Percentiles rank a stretch among this genome's conserved stretches.
Conservation (phyloP, 768 basidiomycete genomes). For the Suillus brevipes region DNA sequence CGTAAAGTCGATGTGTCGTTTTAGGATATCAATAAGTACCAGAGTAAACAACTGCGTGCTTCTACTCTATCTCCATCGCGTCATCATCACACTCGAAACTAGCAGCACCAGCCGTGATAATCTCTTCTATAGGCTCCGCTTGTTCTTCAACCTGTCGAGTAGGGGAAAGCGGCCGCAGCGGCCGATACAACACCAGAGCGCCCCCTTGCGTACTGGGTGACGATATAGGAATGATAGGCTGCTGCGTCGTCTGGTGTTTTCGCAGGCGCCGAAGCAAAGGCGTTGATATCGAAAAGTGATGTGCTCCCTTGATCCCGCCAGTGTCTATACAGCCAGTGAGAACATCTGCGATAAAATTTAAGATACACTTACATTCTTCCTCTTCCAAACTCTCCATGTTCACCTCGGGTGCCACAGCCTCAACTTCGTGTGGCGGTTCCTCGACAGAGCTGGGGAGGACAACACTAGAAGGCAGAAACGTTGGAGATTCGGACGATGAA, state of each 20-base stretch:
- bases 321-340: not conserved
- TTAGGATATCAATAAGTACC: constrained; percentile 15
- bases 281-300: constrained; percentile 28
- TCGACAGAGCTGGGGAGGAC: constrained; percentile 42
- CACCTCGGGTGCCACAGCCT: constrained; percentile 45
- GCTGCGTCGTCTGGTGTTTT: constrained; percentile 25
- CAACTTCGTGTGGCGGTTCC: constrained; percentile 34
- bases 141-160: constrained; percentile 11
- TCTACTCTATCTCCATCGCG: constrained; percentile 55
- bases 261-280: constrained; percentile 48
- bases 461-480: constrained; percentile 18
- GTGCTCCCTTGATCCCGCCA: not conserved
- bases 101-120: constrained; percentile 10
- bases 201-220: constrained; percentile 25
- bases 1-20: constrained; percentile 25
- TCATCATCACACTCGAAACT: constrained; percentile 30
- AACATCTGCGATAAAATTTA: too few species aligned
- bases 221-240: constrained; percentile 22
- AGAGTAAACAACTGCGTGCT: constrained; percentile 9
- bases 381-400: constrained; percentile 75
- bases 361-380: constrained; percentile 52
- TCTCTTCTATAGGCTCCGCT: constrained; percentile 11
- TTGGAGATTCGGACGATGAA: constrained; percentile 4
- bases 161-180: constrained; percentile 33
- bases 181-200: constrained; percentile 58